phyloP scores from a whole-genome alignment of 208 protist genomes.

The Lotmaria passim region DNA sequence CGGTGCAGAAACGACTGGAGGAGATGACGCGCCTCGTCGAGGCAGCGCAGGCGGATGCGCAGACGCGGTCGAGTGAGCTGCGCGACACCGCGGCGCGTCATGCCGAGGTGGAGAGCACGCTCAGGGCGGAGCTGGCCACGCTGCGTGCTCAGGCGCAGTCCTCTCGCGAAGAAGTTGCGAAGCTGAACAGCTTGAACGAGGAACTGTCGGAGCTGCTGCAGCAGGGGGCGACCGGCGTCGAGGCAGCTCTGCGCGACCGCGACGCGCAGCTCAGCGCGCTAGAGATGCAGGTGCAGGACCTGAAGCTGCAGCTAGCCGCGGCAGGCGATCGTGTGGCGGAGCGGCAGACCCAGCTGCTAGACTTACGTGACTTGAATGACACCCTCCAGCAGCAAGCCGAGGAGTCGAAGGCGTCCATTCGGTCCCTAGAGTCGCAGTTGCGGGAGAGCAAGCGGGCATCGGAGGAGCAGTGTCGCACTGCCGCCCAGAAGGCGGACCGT shows the following conservation, averaged over 20 bases:
- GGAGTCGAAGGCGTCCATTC: constrained; percentile 31
- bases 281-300: constrained; percentile 38
- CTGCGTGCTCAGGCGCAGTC: constrained; percentile 28
- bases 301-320: constrained; percentile 38
- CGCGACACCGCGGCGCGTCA: constrained; percentile 14
- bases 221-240: constrained; percentile 56
- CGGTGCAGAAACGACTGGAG: constrained; percentile 31
- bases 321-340: constrained; percentile 32
- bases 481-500: constrained; percentile 31
- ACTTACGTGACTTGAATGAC: constrained; percentile 18
- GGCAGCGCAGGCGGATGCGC: constrained; percentile 38
- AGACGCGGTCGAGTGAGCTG: constrained; percentile 18
- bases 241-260: constrained; percentile 42
- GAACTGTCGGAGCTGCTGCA: constrained; percentile 55
- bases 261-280: constrained; percentile 30
- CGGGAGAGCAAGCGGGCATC: constrained; percentile 14
- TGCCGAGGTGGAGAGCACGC: constrained; percentile 7
- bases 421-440: constrained; percentile 20
- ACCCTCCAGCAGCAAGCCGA: constrained; percentile 28
- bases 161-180: constrained; percentile 24
- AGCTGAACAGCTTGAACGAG: constrained; percentile 38
- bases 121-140: constrained; percentile 12
- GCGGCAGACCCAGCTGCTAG: constrained; percentile 22
- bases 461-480: constrained; percentile 29
- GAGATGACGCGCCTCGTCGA: constrained; percentile 38